Base-by-base conservation (phyloP, 306 rosid species). In the Oxytropis ochrocephala region DNA sequence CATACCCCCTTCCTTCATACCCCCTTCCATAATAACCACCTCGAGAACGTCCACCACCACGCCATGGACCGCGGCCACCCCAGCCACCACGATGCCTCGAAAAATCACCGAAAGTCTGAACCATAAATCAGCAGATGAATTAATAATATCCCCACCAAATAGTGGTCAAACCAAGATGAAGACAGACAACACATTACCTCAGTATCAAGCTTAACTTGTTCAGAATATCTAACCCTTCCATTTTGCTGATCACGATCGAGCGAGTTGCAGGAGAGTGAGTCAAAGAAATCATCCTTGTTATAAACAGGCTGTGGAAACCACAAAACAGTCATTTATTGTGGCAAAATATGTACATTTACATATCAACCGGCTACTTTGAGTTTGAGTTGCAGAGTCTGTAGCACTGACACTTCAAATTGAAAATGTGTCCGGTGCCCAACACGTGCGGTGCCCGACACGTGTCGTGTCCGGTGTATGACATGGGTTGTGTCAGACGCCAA, bases 1-100 rank as follows among this genome's bases (percentile, higher is more conserved):
- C 86, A 64, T 82, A 70, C 2, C 85, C 86, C 69, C 83, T 24
- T 24, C 29, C 29, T 0, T 24, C 84, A 66, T 81, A 74, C 3
- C 87, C 88, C 59, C 84, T 70, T 41, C 96, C 91, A 42, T 78
- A 75, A 55, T 80, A 86, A 61, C 79, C 78, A 52, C 85, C 86
- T 0, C 74, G 74, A 59, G 60, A 43, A 17, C 86, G 80, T 48
- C 88, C 91, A 5, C 88, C 91, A 6, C 78, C 68, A 47, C 68
- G 84, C 35, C 79, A 29, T 14, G 74, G 70, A 24, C 80, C 83
- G 36, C 84, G 85, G 21, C 86, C 86, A 0, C 88, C 84, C 44
- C 85, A 67, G 18, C 80, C 84, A 39, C 88, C 89, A 36, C 78
- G 79, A 63, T 43, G 67, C 76, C 89, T 81, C 6, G 63, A 0